Evolutionary conservation across 352 stramenopile genomes (phyloP), one percentile per base, ranked within the genome.

Genomic region (Thraustotheca clavata): DNA sequence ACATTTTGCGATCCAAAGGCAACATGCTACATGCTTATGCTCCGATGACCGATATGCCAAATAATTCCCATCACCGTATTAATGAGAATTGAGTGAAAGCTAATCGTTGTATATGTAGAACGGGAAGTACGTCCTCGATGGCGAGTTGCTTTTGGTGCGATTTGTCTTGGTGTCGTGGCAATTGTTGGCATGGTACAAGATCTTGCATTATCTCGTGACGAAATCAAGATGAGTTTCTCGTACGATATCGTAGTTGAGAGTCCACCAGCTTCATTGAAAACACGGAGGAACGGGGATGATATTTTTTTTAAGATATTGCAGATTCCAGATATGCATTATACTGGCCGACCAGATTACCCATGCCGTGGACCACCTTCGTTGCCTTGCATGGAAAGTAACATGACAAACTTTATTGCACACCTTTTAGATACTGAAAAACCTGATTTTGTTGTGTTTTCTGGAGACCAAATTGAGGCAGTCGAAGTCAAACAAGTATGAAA

Each of bases 241-340:
- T 52, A 52, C 7, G 43, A 52, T 18, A 31, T 52, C 9, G 43
- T 52, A 31, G 43, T 52, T 6, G 24, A 52, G 11, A 9, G 3
- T 3, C 11, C 11, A 7, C 31, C 14, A 9, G 2, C n/a, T 2
- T n/a, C n/a, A n/a, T n/a, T n/a, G n/a, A n/a, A n/a, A n/a, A n/a
- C n/a, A n/a, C n/a, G n/a, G 38, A 46, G n/a, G n/a, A 59, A 59
- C 24, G 49, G 8, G 22, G 29, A 61, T 29, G 43, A 59, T 12
- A 62, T 88, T 1, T 49, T 73, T 11, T 85, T 82, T 67, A 81
- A 80, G 71, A 73, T 90, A 34, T 66, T 90, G 14, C 80, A 90
- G 70, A 67, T 90, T 46, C 77, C 80, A 0, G 80, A 90, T 62
- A 69, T 88, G 43, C 80, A 90, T 49, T 74, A 77, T 48, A 77